Base-by-base conservation (phyloP, 1,284 basidiomycete genomes). In the Mycosarcoma mackinlayi region DNA sequence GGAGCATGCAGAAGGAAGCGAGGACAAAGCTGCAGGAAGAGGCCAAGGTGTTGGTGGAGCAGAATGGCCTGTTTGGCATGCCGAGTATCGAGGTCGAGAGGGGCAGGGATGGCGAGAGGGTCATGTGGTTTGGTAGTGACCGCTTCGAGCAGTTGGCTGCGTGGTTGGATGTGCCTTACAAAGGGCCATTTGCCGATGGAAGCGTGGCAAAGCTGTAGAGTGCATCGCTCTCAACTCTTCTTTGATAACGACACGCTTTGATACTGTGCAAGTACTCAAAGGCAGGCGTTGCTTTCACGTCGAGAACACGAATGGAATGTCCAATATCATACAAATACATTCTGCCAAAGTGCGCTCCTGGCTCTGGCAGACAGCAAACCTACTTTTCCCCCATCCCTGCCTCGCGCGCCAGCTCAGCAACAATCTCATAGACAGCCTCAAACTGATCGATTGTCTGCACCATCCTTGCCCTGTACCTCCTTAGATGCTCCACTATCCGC, bases 401-500 rank as follows among this genome's bases (percentile, higher is more conserved):
- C 14, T 47, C 13, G 1, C 4, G 9, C 1, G 47, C 55, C 3
- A 70, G 37, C 19, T 41, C 25, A 23, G 39, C 47, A 3, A 63
- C 52, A 2, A 70, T 54, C 28, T 60, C 42, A 13, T 41, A 70
- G 1, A 77, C 45, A 14, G 73, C 61, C 13, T 68, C 37, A 14
- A 78, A 65, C 55, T 79, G 77, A 0, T 70, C 68, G 3, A 57
- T 37, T 2, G 75, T 76, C 47, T 80, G 77, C 16, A 80, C 77
- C 71, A 77, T 76, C 23, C 67, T 53, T 3, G 75, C 62, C 4
- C 78, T 51, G 44, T 58, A 76, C 14, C 65, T 37, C 16, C 78
- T 33, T 34, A 78, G 47, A 38, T 79, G 67, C 30, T 65, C 61
- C 6, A 76, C 70, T 33, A 78, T 52, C n/a, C 71, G 13, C 1